These are phyloP conservation scores for Trichosporon inkin DNA, from an alignment of 1,284 basidiomycete species.

Conservation along the genomic window DNA sequence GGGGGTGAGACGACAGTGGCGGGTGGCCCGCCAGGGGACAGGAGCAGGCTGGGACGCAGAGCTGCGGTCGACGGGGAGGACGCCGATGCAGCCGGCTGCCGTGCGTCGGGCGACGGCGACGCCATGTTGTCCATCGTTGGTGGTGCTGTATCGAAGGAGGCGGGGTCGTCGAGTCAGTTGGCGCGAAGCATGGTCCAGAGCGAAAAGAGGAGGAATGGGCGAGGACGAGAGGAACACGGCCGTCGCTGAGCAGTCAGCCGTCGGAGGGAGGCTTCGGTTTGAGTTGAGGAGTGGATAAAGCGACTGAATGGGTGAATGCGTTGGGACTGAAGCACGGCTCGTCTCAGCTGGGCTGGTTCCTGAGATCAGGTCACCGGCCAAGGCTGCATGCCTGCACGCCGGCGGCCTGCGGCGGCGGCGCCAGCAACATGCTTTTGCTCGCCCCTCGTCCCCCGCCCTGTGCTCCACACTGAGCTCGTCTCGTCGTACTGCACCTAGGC, in stretches of 20 bases:
- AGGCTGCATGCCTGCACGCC: neutral
- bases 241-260: too few species aligned
- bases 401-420: too few species aligned
- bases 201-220: neutral
- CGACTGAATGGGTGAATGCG: neutral
- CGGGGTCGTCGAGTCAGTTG: neutral
- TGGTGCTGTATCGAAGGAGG: neutral
- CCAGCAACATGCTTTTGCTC: too few species aligned
- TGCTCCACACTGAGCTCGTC: neutral
- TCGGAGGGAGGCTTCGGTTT: neutral
- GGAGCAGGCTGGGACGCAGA: constrained; percentile 7
- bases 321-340: neutral
- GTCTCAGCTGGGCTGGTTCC: neutral
- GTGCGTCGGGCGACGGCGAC: neutral
- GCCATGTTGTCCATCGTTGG: neutral
- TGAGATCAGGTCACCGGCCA: neutral
- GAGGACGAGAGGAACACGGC: too few species aligned
- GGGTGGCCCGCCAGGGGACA: neutral
- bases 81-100: neutral
- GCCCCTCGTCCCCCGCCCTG: too few species aligned
- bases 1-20: constrained; percentile 11
- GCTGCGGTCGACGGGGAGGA: neutral
- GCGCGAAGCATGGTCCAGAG: neutral
- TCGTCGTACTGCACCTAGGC: too few species aligned
- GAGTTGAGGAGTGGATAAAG: neutral